phyloP scores from a whole-genome alignment of 208 protist genomes.

The Naegleria fowleri region DNA sequence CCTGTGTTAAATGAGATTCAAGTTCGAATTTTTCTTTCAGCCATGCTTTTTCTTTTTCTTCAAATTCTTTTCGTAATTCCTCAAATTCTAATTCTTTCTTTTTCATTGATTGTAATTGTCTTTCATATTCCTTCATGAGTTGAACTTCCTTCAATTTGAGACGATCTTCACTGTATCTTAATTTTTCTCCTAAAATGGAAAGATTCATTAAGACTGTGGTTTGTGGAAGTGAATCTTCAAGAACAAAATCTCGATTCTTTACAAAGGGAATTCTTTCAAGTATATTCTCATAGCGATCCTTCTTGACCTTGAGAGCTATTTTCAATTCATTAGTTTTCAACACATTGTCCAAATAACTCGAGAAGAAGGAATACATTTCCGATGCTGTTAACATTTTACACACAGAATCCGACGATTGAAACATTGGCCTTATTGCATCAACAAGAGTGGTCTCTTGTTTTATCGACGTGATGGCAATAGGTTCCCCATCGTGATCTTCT shows the following conservation, averaged over 20 bases:
- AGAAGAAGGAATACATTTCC: background rate
- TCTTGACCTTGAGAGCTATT: background rate
- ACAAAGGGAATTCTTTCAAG: background rate
- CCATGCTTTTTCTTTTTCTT: background rate
- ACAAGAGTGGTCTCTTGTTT: background rate
- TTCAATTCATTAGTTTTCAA: background rate
- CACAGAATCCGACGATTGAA: background rate
- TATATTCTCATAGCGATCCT: background rate
- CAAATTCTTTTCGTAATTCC: background rate
- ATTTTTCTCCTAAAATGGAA: background rate
- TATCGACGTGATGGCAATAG: background rate
- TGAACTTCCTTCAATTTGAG: background rate
- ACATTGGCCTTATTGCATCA: background rate
- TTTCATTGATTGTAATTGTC: background rate
- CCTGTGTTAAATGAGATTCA: too few species aligned
- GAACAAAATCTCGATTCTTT: background rate
- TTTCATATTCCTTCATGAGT: background rate
- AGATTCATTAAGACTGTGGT: background rate
- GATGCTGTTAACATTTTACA: background rate
- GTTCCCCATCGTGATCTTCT: background rate
- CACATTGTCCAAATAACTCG: background rate
- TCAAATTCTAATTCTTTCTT: background rate
- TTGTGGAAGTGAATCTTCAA: background rate
- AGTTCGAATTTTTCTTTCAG: too few species aligned
- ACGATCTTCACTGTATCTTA: background rate